phyloP scores from a whole-genome alignment of 2,329 filamentous ascomycete genomes.

The Macrophomina phaseolina region DNA sequence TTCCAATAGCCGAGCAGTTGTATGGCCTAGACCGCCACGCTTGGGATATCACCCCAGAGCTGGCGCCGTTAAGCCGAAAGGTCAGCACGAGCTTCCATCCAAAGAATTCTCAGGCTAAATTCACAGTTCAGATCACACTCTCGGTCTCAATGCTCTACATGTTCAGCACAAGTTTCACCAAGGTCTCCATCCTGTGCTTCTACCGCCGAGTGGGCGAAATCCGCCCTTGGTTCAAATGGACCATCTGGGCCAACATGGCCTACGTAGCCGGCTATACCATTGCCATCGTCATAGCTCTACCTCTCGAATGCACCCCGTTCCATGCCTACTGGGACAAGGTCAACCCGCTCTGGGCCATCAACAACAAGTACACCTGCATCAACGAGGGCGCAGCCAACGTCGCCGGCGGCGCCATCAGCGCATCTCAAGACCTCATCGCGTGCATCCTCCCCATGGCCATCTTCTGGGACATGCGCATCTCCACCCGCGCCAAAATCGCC shows the following conservation, averaged over 20 bases:
- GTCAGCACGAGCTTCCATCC: background rate
- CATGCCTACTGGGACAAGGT: slow-evolving; percentile 49
- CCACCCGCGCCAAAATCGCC: slow-evolving; percentile 50
- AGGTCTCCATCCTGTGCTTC: slow-evolving; percentile 46
- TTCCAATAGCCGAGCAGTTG: background rate
- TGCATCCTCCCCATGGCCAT: slow-evolving; percentile 51
- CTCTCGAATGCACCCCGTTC: slow-evolving; percentile 47
- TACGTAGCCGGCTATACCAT: slow-evolving; percentile 48
- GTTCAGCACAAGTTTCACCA: slow-evolving; percentile 37
- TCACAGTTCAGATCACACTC: slow-evolving; percentile 30
- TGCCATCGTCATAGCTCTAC: slow-evolving; percentile 43
- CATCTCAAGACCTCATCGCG: slow-evolving; percentile 48
- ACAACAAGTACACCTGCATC: slow-evolving; percentile 41
- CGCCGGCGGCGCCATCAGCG: slow-evolving; percentile 46
- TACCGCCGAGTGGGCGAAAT: slow-evolving; percentile 48
- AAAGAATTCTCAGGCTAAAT: too few species aligned
- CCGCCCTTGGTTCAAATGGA: slow-evolving; percentile 44
- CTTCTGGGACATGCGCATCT: slow-evolving; percentile 51
- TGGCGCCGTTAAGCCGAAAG: slow-evolving; percentile 2
- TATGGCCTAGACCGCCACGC: slow-evolving; percentile 25
- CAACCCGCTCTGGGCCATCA: slow-evolving; percentile 39
- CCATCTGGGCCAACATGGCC: slow-evolving; percentile 45
- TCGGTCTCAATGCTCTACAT: slow-evolving; percentile 38
- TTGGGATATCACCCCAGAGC: slow-evolving; percentile 15
- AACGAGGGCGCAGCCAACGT: slow-evolving; percentile 47